Conservation (phyloP, 2,329 filamentous ascomycete species). For the Colletotrichum truncatum region DNA sequence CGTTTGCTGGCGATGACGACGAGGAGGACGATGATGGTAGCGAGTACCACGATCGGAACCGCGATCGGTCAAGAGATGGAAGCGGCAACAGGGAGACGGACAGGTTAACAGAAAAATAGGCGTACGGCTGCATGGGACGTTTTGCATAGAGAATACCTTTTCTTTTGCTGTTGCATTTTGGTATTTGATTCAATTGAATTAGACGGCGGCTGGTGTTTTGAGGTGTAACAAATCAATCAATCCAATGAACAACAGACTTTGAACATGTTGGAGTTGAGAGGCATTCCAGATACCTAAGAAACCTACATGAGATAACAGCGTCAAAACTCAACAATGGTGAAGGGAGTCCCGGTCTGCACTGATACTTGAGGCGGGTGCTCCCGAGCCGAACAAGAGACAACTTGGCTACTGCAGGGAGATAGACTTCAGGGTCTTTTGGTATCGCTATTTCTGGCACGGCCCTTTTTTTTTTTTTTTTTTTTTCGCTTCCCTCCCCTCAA, state of each 20-base stretch:
- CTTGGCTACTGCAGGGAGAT: not conserved
- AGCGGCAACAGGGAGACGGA: conserved; percentile 26
- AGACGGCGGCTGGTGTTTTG: conserved; percentile 10
- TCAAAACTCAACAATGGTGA: not conserved
- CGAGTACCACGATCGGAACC: conserved; percentile 43
- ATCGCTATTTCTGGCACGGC: not conserved
- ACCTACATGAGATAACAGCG: no score
- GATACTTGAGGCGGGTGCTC: conserved; percentile 11
- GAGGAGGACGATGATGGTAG: conserved; percentile 72
- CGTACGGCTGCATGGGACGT: conserved; percentile 2
- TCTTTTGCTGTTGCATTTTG: conserved; percentile 33
- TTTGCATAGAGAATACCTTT: conserved; percentile 29
- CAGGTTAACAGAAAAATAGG: conserved; percentile 32
- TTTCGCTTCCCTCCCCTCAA: not conserved
- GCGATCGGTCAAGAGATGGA: conserved; percentile 32
- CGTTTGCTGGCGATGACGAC: conserved; percentile 86
- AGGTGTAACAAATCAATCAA: conserved; percentile 15
- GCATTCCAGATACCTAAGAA: not conserved
- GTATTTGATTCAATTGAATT: conserved; percentile 31
- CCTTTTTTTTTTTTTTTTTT: not conserved
- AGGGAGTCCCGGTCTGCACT: conserved; percentile 4
- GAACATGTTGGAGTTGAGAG: not conserved
- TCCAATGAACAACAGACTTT: not conserved
- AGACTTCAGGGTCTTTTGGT: not conserved
- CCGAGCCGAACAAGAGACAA: not conserved